Evolutionary conservation across 148 eudicot species (phyloP), one percentile per base, ranked within the genome.

Genomic region (Limonium bicolor): DNA sequence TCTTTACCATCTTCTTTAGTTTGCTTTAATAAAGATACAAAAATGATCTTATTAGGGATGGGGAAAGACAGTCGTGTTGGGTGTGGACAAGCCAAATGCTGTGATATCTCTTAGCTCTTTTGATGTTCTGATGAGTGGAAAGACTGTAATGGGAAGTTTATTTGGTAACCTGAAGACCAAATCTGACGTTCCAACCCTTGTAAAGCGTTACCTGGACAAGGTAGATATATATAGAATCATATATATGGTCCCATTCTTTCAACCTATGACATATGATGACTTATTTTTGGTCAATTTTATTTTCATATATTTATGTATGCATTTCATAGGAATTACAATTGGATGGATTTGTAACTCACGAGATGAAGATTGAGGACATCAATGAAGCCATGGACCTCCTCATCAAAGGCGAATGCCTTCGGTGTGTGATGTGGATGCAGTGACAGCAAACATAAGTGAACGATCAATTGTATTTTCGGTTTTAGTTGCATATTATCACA

Each of bases 351-450:
- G 78, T 80, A 7, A 77, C 83, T 0, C 86, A 77, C 36, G 93
- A 82, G 71, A 62, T 78, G 55, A 67, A 51, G 15, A 65, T 86
- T 41, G 79, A 72, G 37, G 84, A 86, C 27, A 73, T 82, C 48
- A 86, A 86, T 53, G 66, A 70, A 51, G 96, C 96, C 54, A 74
- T 81, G 42, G 79, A 82, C 37, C 51, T 78, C 23, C 79, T 86
- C 2, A 9, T 43, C 4, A 51, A 68, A 36, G 96, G 94, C 10
- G 73, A 75, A 50, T 65, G 83, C 56, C 70, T 86, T 22, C 71
- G 82, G 16, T 82, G 94, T 29, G 71, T 82, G 34, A 48, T 86
- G 27, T 86, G 87, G 82, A 82, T 86, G 96, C n/a, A n/a, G n/a
- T n/a, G n/a, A n/a, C n/a, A n/a, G n/a, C n/a, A n/a, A n/a, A n/a